phyloP scores from a whole-genome alignment of 495 filamentous ascomycete species.

The Aspergillus nidulans region DNA sequence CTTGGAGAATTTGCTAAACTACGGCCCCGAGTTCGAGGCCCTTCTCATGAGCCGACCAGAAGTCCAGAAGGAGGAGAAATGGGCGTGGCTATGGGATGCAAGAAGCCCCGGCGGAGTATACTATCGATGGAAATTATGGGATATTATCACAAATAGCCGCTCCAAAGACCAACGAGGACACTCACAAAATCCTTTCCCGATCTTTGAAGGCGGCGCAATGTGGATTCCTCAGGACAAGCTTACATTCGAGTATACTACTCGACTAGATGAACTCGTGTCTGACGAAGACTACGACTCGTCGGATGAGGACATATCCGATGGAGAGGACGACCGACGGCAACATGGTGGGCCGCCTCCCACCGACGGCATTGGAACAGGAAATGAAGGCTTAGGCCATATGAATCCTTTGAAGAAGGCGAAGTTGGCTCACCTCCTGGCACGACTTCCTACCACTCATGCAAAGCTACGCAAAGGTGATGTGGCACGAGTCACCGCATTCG shows the following conservation, averaged over 20 bases:
- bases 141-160: constrained; percentile 58
- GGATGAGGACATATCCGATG: constrained; percentile 81
- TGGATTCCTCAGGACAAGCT: constrained; percentile 68
- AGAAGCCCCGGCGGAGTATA: constrained; percentile 74
- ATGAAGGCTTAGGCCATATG: constrained; percentile 67
- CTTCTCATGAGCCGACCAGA: constrained; percentile 79
- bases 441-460: constrained; percentile 71
- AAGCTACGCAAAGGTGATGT: constrained; percentile 81
- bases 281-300: constrained; percentile 82
- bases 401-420: constrained; percentile 82
- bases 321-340: constrained; percentile 58
- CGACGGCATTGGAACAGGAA: constrained; percentile 31
- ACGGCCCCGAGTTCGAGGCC: constrained; percentile 88
- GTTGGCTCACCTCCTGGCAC: constrained; percentile 70
- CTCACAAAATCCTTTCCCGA: constrained; percentile 24
- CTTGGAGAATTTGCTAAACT: constrained; percentile 68
- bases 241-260: constrained; percentile 70
- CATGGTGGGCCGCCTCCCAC: constrained; percentile 49
- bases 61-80: constrained; percentile 79
- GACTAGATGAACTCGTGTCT: constrained; percentile 70
- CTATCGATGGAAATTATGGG: constrained; percentile 90
- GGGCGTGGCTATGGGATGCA: constrained; percentile 92
- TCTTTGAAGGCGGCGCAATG: constrained; percentile 66
- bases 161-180: constrained; percentile 24
- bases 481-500: constrained; percentile 81